Conservation (phyloP, 208 protist species). For the Leishmania guyanensis region DNA sequence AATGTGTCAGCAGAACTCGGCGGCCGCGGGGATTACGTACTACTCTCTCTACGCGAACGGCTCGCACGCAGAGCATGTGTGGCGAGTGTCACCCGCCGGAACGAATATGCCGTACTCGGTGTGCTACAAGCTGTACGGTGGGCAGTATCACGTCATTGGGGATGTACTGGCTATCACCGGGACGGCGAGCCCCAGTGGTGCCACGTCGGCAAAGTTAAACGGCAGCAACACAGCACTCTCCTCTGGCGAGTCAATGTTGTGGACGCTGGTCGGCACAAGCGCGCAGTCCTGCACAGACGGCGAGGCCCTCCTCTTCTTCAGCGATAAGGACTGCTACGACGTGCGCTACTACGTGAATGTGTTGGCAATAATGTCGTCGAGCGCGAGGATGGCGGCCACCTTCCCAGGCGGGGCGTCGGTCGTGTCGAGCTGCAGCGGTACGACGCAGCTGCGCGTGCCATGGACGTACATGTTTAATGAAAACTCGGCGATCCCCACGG, state of each 20-base stretch:
- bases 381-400: background rate
- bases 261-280: constrained; percentile 50
- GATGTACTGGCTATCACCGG: constrained; percentile 28
- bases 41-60: constrained; percentile 76
- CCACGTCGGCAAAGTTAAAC: constrained; percentile 44
- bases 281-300: constrained; percentile 18
- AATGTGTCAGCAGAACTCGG: constrained; percentile 28
- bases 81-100: constrained; percentile 24
- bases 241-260: constrained; percentile 64
- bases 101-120: constrained; percentile 52
- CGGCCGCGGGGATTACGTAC: constrained; percentile 20
- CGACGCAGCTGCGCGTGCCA: constrained; percentile 28
- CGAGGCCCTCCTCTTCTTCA: constrained; percentile 77
- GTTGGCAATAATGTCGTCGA: constrained; percentile 3
- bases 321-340: constrained; percentile 65
- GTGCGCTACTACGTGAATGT: constrained; percentile 62
- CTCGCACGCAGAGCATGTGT: constrained; percentile 64
- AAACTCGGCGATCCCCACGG: constrained; percentile 1
- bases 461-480: constrained; percentile 13
- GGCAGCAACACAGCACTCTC: constrained; percentile 28
- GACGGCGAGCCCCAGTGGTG: constrained; percentile 46
- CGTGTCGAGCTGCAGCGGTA: constrained; percentile 31
- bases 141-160: constrained; percentile 75
- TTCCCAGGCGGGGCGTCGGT: constrained; percentile 31
- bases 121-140: constrained; percentile 90